These are phyloP conservation scores for Pleurotus citrinopileatus DNA, from an alignment of 768 basidiomycete species.

Conservation along the genomic window DNA sequence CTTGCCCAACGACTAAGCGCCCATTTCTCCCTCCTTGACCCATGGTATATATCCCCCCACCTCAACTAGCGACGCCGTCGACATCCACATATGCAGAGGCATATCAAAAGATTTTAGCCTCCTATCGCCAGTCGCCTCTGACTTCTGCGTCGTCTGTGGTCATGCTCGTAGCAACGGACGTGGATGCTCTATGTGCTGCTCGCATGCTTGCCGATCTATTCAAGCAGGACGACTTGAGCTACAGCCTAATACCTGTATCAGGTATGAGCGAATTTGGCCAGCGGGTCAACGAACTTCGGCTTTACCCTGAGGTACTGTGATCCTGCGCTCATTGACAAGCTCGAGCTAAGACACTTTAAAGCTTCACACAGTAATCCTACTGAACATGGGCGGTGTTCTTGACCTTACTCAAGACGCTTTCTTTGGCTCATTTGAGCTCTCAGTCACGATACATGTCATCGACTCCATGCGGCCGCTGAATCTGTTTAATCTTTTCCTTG, in stretches of 20 bases:
- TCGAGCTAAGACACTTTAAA: conserved; percentile 23
- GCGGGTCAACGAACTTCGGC: conserved; percentile 18
- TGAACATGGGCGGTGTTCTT: conserved; percentile 89
- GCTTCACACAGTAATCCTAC: conserved; percentile 86
- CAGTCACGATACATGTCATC: conserved; percentile 84
- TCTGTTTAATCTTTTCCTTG: conserved; percentile 79
- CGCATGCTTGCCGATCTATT: conserved; percentile 88
- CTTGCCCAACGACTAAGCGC: neutral
- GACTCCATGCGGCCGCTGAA: conserved; percentile 92
- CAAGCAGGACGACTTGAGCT: conserved; percentile 90
- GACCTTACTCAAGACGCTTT: conserved; percentile 73
- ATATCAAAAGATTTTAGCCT: conserved; percentile 67
- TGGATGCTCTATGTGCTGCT: conserved; percentile 90
- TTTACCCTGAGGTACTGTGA: conserved; percentile 18
- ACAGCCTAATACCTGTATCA: conserved; percentile 86
- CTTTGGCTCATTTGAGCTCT: conserved; percentile 69
- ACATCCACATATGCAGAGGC: conserved; percentile 69
- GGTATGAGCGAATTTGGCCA: conserved; percentile 59
- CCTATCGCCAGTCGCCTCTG: conserved; percentile 69
- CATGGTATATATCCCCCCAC: conserved; percentile 74
- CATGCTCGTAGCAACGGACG: conserved; percentile 84
- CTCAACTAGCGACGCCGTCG: conserved; percentile 57
- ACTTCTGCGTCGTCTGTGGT: conserved; percentile 82
- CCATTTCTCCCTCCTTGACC: neutral
- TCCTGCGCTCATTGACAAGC: neutral